Evolutionary conservation across 345 rosid species (phyloP), one percentile per base, ranked within the genome.

Genomic region (Gossypium ekmanianum): DNA sequence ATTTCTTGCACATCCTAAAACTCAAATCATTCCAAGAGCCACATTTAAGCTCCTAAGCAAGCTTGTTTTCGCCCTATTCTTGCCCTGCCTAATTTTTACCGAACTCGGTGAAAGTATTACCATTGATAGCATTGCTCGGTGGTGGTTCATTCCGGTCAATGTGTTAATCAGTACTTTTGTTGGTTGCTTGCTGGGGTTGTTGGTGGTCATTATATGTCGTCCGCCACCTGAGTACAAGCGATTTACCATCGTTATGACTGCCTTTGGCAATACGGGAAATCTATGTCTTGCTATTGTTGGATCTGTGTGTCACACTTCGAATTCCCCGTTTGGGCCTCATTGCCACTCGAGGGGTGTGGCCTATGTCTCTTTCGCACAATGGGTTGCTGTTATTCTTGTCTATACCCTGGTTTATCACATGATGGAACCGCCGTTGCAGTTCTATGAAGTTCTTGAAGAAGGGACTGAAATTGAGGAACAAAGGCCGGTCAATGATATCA

Each of bases 101-200:
- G 93, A 90, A 85, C 88, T 93, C 12, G 99, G 97, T 41, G 96
- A 90, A 86, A 84, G 83, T 78, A 86, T 93, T 76, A 85, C 96
- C 1, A 68, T 91, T 1, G 74, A 81, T 5, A 90, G 85, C 78
- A 74, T 90, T 43, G 63, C 68, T 55, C 83, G 75, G 14, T 90
- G 98, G 99, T 95, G 98, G 98, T 89, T 95, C 77, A 91, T 95
- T 75, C 99, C 99, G 0, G 88, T 91, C 55, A 93, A 91, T 80
- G 98, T 95, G 62, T 47, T 95, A 13, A 50, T 93, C 50, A 90
- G 98, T 76, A 88, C 96, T 2, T 1, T 86, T 2, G 73, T 88
- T 17, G 99, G 93, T 11, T 83, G 86, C 72, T 78, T 93, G 1
- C 87, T 93, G 4, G 99, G 98, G 41, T 77, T 80, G 58, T 59